phyloP scores from a whole-genome alignment of 805 yeast genomes.

The Sugiyamaella marilandica region DNA sequence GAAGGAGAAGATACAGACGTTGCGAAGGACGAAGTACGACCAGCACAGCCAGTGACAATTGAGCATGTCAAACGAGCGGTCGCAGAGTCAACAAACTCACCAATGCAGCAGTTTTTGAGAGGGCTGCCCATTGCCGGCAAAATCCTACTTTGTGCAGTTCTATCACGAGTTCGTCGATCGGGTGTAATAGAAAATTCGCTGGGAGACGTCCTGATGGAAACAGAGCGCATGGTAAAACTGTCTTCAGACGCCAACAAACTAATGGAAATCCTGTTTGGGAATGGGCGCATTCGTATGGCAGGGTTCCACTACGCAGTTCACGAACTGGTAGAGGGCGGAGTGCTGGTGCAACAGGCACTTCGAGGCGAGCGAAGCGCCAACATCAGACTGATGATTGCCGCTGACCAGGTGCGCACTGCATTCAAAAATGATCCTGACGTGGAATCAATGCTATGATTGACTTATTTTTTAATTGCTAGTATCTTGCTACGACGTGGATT shows the following conservation, averaged over 20 bases:
- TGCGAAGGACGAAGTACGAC: constrained; percentile 23
- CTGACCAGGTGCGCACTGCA: constrained; percentile 60
- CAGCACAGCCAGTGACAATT: constrained; percentile 51
- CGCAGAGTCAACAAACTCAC: constrained; percentile 71
- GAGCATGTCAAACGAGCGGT: constrained; percentile 75
- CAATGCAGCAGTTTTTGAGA: constrained; percentile 54
- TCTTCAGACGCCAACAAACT: constrained; percentile 32
- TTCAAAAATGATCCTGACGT: constrained; percentile 53
- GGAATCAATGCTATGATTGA: constrained; percentile 30
- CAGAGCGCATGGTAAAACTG: constrained; percentile 46
- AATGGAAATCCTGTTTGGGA: constrained; percentile 33
- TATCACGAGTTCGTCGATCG: constrained; percentile 59
- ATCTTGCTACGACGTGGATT: neutral
- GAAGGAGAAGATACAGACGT: constrained; percentile 13
- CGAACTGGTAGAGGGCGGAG: constrained; percentile 75
- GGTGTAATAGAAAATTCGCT: constrained; percentile 67
- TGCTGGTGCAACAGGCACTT: constrained; percentile 61
- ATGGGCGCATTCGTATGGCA: constrained; percentile 45
- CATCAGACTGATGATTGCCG: constrained; percentile 62
- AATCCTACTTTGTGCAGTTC: constrained; percentile 62
- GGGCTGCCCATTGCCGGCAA: constrained; percentile 66
- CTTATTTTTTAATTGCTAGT: neutral
- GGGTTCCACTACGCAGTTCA: constrained; percentile 57
- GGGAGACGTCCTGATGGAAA: constrained; percentile 77
- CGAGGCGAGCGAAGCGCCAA: constrained; percentile 63